These are phyloP conservation scores for Balamuthia mandrillaris DNA, from an alignment of 208 protist species.

Conservation along the genomic window DNA sequence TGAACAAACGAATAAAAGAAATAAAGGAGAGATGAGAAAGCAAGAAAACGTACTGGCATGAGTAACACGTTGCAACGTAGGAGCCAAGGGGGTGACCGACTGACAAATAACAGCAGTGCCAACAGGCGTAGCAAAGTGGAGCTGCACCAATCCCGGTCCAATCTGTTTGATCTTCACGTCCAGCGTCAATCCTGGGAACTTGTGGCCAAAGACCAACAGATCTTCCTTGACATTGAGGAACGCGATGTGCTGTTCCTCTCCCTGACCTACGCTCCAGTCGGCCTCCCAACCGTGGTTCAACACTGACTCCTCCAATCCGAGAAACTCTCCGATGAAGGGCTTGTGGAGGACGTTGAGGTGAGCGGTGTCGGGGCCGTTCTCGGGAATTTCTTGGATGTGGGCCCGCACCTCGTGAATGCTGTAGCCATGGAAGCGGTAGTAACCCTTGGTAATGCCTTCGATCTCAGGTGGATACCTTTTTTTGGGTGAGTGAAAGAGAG, in stretches of 20 bases:
- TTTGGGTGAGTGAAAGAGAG: no score
- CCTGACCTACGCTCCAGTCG: background rate
- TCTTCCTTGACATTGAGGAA: background rate
- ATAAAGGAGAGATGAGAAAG: background rate
- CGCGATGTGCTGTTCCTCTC: slow-evolving; percentile 25
- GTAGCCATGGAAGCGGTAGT: slow-evolving; percentile 21
- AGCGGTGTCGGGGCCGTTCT: slow-evolving; percentile 41
- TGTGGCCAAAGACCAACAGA: background rate
- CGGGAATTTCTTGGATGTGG: slow-evolving; percentile 41
- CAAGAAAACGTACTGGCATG: background rate
- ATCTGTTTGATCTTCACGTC: slow-evolving; percentile 21
- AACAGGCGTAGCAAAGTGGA: slow-evolving; percentile 25
- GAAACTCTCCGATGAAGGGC: background rate
- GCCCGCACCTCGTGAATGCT: slow-evolving; percentile 15
- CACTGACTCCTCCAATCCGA: no score
- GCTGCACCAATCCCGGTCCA: slow-evolving; percentile 29
- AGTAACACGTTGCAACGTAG: background rate
- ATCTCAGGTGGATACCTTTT: background rate
- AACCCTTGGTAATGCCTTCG: background rate
- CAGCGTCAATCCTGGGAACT: background rate
- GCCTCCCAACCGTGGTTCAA: slow-evolving; percentile 35
- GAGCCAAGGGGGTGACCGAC: slow-evolving; percentile 10
- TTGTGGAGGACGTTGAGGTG: slow-evolving; percentile 33
- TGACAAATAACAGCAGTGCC: background rate
- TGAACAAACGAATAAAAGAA: background rate